phyloP scores from a whole-genome alignment of 139 green algal species.

The Asterochloris sp. region DNA sequence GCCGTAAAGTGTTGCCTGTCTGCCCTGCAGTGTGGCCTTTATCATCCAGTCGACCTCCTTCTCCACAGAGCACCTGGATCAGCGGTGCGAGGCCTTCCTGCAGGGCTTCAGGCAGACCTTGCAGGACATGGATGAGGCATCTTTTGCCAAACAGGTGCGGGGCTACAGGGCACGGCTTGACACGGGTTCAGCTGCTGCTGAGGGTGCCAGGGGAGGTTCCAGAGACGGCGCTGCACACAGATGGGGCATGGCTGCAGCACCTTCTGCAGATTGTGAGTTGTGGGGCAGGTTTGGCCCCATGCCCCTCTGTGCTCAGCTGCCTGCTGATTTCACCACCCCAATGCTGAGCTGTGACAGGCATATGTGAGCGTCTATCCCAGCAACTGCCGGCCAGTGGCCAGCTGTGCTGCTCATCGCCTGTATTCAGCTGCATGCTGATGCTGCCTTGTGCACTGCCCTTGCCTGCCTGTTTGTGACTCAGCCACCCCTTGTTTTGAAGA shows the following conservation, averaged over 20 bases:
- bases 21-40: slow-evolving; percentile 29
- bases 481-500: background rate
- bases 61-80: slow-evolving; percentile 52
- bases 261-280: background rate
- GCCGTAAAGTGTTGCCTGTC: slow-evolving; percentile 14
- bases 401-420: no score
- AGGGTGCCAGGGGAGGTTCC: background rate
- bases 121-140: slow-evolving; percentile 4
- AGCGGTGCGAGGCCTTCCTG: slow-evolving; percentile 65
- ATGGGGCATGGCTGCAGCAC: background rate
- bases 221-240: background rate
- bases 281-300: background rate
- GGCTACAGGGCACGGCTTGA: background rate
- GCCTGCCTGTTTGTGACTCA: background rate
- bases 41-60: slow-evolving; percentile 63
- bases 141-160: slow-evolving; percentile 6
- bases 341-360: background rate
- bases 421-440: no score
- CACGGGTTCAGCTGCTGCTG: background rate
- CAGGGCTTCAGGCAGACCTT: slow-evolving; percentile 32
- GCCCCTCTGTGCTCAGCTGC: background rate
- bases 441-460: no score
- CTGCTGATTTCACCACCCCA: background rate
- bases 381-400: background rate
- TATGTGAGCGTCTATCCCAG: background rate